Conservation (phyloP, 257 asterid genomes). For the Solanum ossicruentum region DNA sequence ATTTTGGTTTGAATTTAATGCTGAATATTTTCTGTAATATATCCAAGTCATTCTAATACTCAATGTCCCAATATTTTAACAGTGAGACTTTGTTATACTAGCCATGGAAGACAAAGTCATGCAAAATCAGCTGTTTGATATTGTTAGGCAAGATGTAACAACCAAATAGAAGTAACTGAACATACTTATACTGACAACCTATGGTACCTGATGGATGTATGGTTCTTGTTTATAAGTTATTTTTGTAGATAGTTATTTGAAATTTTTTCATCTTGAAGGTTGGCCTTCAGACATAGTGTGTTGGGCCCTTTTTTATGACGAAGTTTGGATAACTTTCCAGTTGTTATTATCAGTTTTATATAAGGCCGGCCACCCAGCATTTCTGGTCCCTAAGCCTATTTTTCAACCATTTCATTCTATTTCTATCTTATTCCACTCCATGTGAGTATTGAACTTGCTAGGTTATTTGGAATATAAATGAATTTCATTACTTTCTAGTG, state of each 20-base stretch:
- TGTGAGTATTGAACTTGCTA: neutral
- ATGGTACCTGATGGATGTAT: neutral
- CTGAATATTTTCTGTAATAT: neutral
- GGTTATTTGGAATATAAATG: neutral
- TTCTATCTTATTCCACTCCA: neutral
- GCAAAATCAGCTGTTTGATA: neutral
- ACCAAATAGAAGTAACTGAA: neutral
- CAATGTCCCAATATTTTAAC: neutral
- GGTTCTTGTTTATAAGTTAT: neutral
- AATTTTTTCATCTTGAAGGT: neutral
- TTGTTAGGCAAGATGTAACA: neutral
- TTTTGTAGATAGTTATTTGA: neutral
- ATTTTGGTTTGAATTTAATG: neutral
- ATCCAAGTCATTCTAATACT: neutral
- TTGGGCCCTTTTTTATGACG: neutral
- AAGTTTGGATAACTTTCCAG: neutral
- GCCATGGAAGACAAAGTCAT: neutral
- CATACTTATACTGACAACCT: neutral
- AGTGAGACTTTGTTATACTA: neutral
- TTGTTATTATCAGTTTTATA: neutral
- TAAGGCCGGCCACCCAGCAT: neutral
- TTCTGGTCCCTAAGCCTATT: neutral
- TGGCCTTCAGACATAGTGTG: neutral
- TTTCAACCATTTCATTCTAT: neutral
- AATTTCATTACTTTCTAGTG: neutral